A percentile compares a stretch with the other conserved stretches of the same genome.
phyloP scores from a whole-genome alignment of 306 rosid species.

The Cicer cuneatum region DNA sequence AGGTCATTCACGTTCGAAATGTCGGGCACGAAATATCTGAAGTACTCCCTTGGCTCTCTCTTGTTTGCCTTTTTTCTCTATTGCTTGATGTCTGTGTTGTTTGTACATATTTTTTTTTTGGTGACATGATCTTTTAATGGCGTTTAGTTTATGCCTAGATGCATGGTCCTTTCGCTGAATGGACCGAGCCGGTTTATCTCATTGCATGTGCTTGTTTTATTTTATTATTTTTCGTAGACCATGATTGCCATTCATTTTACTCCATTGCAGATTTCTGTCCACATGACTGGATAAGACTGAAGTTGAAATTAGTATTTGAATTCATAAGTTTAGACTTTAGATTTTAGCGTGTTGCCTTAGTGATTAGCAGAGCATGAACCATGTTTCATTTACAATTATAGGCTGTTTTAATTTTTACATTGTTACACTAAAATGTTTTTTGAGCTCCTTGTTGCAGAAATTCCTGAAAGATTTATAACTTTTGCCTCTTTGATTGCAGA shows the following conservation, averaged over 20 bases:
- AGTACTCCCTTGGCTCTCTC: slow-evolving; percentile 48
- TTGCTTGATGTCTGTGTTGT: slow-evolving; percentile 1
- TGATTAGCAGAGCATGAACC: neutral
- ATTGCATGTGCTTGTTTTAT: neutral
- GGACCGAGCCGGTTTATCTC: neutral
- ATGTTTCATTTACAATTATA: slow-evolving; percentile 23
- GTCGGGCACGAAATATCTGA: slow-evolving; percentile 96
- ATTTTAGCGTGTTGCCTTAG: neutral
- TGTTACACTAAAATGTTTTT: slow-evolving; percentile 13
- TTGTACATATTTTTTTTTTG: slow-evolving; percentile 6
- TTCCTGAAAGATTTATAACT: slow-evolving; percentile 33
- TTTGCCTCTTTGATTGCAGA: slow-evolving; percentile 55
- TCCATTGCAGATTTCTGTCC: neutral
- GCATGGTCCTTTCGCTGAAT: neutral
- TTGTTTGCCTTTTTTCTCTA: slow-evolving; percentile 16
- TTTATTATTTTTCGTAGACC: neutral
- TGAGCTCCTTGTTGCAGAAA: neutral
- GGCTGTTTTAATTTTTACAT: neutral
- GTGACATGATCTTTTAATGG: neutral
- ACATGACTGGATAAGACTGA: neutral
- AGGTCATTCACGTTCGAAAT: slow-evolving; percentile 94
- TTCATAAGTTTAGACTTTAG: slow-evolving; percentile 8
- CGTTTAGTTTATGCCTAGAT: neutral
- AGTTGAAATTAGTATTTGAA: neutral
- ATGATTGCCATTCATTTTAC: neutral